phyloP scores from a whole-genome alignment of 2,329 filamentous ascomycete genomes.

The Phaeophleospora eucalypticola region DNA sequence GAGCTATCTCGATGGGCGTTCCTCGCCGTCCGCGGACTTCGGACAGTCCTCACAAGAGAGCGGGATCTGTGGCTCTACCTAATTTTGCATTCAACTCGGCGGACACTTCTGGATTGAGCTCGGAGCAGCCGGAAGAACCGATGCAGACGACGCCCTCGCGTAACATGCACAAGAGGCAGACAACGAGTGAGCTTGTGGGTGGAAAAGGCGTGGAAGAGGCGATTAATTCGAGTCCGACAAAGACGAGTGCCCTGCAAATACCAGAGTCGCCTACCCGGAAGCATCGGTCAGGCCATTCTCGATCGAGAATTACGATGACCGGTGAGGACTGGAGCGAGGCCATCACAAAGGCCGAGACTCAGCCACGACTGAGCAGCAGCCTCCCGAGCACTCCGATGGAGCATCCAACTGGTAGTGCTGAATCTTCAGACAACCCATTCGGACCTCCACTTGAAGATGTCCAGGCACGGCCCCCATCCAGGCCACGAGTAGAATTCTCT shows the following conservation, averaged over 20 bases:
- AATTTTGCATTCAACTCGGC: conserved; percentile 49
- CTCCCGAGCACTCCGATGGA: conserved; percentile 35
- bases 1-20: conserved; percentile 33
- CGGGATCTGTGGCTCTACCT: conserved; percentile 35
- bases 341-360: conserved; percentile 44
- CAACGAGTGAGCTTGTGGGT: conserved; percentile 82
- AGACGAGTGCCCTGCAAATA: conserved; percentile 40
- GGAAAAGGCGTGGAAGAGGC: conserved; percentile 58
- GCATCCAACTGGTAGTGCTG: conserved; percentile 4
- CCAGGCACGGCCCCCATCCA: conserved; percentile 41
- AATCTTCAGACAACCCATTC: neutral
- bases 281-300: conserved; percentile 36
- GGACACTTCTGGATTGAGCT: conserved; percentile 34
- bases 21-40: conserved; percentile 33
- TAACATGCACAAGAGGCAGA: conserved; percentile 62
- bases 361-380: conserved; percentile 29
- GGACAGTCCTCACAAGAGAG: conserved; percentile 32
- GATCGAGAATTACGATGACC: conserved; percentile 51
- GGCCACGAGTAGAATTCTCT: conserved; percentile 74
- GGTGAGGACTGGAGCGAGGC: conserved; percentile 74
- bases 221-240: conserved; percentile 68
- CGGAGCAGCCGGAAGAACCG: conserved; percentile 29
- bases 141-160: conserved; percentile 48
- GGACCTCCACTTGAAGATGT: conserved; percentile 17
- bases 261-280: conserved; percentile 1